Evolutionary conservation across 1,284 basidiomycete genomes (phyloP).

Genomic region (Mycena citricolor): DNA sequence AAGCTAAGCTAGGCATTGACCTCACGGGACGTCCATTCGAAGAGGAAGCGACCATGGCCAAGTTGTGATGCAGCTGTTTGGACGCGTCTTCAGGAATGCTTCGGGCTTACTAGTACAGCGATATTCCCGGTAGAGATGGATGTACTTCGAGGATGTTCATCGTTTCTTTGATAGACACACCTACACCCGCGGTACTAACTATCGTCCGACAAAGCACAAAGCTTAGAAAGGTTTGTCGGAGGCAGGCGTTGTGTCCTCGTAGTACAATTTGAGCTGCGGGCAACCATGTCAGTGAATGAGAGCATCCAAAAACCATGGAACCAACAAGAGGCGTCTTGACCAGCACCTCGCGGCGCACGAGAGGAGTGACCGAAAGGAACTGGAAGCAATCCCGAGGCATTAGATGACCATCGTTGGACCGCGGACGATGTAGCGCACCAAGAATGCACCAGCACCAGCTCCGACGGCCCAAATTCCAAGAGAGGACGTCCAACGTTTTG

Average conservation of each 20-base stretch:
- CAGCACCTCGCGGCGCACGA: conserved; percentile 60
- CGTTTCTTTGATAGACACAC: conserved; percentile 14
- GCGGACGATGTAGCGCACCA: conserved; percentile 45
- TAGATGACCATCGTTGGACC: conserved; percentile 6
- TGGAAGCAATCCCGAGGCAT: conserved; percentile 28
- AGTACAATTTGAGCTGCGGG: conserved; percentile 65
- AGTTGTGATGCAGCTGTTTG: conserved; percentile 21
- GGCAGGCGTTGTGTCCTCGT: conserved; percentile 72
- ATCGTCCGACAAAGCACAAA: conserved; percentile 22
- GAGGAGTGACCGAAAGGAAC: conserved; percentile 66
- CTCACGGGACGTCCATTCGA: conserved; percentile 37
- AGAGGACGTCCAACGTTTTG: conserved; percentile 58
- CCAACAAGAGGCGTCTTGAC: conserved; percentile 59
- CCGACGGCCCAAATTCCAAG: conserved; percentile 70
- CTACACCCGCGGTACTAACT: conserved; percentile 18
- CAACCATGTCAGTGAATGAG: conserved; percentile 9
- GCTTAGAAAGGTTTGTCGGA: conserved; percentile 79
- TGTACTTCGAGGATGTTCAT: conserved; percentile 9
- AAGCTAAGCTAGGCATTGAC: conserved; percentile 59
- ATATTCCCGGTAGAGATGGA: conserved; percentile 5
- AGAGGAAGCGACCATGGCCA: conserved; percentile 20
- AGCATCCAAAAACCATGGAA: conserved; percentile 16
- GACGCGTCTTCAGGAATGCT: conserved; percentile 10
- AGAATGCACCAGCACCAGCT: conserved; percentile 61
- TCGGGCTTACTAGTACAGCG: conserved; percentile 1